Evolutionary conservation across 768 basidiomycete species (phyloP).

Genomic region (Myochromella boudieri): DNA sequence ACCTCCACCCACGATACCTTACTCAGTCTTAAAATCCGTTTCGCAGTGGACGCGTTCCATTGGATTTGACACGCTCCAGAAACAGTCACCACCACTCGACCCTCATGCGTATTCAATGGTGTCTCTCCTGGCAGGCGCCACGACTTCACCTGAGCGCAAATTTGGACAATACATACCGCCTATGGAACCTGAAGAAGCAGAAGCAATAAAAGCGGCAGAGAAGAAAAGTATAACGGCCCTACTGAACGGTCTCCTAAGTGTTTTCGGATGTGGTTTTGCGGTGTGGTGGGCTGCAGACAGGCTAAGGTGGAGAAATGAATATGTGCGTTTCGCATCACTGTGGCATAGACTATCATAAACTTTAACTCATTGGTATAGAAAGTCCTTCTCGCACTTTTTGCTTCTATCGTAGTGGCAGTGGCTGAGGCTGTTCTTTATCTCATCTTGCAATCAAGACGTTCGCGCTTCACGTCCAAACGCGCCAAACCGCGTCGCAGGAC

Average conservation of each 20-base stretch:
- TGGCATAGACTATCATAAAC: neutral
- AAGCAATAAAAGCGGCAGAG: constrained; percentile 49
- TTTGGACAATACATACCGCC: constrained; percentile 54
- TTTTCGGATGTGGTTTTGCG: constrained; percentile 64
- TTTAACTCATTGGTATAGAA: constrained; percentile 34
- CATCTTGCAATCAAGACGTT: constrained; percentile 64
- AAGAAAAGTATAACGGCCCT: constrained; percentile 67
- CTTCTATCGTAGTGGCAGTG: constrained; percentile 64
- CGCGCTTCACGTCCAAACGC: constrained; percentile 15
- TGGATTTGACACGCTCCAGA: constrained; percentile 38
- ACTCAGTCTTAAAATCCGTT: constrained; percentile 54
- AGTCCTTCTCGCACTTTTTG: constrained; percentile 60
- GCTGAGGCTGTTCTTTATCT: constrained; percentile 71
- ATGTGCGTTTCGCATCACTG: constrained; percentile 48
- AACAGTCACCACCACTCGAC: constrained; percentile 43
- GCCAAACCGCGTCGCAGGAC: constrained; percentile 18
- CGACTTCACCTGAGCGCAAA: constrained; percentile 74
- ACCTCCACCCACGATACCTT: constrained; percentile 53
- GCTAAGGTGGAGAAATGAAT: constrained; percentile 69
- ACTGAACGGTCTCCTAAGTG: constrained; percentile 70
- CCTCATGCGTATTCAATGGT: constrained; percentile 66
- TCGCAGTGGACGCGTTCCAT: constrained; percentile 70
- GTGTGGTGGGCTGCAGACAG: constrained; percentile 72
- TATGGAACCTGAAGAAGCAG: constrained; percentile 46
- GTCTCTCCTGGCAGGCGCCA: constrained; percentile 72